Conservation (phyloP, 805 yeast species). For the Starmerella bombi region DNA sequence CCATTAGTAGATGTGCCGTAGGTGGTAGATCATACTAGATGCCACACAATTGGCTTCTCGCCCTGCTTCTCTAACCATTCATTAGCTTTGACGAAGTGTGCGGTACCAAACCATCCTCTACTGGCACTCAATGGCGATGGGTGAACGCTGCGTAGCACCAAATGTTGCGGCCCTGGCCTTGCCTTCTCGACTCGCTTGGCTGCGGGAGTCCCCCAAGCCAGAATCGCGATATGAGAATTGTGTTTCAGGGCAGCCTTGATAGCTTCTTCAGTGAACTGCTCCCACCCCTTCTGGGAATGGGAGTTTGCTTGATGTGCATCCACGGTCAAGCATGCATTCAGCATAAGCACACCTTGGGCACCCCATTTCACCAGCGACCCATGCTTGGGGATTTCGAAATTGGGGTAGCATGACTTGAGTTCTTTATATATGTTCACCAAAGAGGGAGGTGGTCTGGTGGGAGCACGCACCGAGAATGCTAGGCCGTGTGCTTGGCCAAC, state of each 20-base stretch:
- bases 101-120: conserved; percentile 67
- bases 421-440: conserved; percentile 76
- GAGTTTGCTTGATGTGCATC: conserved; percentile 89
- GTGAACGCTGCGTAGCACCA: conserved; percentile 64
- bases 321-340: conserved; percentile 83
- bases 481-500: conserved; percentile 89
- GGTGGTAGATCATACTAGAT: too few species aligned
- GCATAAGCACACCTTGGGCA: conserved; percentile 66
- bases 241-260: conserved; percentile 37
- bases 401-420: conserved; percentile 51
- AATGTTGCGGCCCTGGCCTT: conserved; percentile 25
- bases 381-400: conserved; percentile 48
- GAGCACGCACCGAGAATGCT: conserved; percentile 81
- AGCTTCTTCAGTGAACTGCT: conserved; percentile 64
- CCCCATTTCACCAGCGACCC: conserved; percentile 81
- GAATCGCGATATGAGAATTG: conserved; percentile 39
- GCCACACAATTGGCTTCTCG: conserved; percentile 56
- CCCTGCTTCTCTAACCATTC: conserved; percentile 49
- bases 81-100: conserved; percentile 64
- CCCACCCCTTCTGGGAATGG: conserved; percentile 89
- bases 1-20: not conserved
- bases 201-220: conserved; percentile 78
- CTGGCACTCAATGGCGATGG: conserved; percentile 92
- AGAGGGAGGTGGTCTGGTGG: conserved; percentile 80
- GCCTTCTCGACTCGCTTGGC: conserved; percentile 42